Evolutionary conservation across 208 protist species (phyloP).

Genomic region (Naegleria fowleri): DNA sequence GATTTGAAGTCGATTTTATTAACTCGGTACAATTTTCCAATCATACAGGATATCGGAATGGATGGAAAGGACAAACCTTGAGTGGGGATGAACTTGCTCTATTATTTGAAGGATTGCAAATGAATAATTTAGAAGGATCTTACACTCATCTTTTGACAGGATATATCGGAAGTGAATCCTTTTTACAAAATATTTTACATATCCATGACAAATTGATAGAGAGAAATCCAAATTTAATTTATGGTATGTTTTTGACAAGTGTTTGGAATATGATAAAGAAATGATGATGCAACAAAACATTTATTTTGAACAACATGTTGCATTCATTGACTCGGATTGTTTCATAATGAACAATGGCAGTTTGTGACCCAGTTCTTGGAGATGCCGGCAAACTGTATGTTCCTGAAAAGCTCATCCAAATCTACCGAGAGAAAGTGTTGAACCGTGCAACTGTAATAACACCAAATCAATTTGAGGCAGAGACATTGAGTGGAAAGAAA

Average conservation of each 20-base stretch:
- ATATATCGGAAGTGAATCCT: conserved; percentile 80
- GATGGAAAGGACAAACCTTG: conserved; percentile 74
- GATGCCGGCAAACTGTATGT: conserved; percentile 87
- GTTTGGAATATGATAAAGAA: not conserved
- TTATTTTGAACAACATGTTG: no score
- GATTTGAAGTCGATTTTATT: conserved; percentile 84
- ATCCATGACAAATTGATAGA: conserved; percentile 61
- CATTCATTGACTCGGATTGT: conserved; percentile 12
- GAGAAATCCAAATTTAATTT: conserved; percentile 45
- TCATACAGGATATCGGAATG: conserved; percentile 80
- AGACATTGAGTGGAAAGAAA: conserved; percentile 57
- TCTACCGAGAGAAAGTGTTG: conserved; percentile 72
- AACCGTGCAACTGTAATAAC: conserved; percentile 66
- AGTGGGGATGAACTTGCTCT: conserved; percentile 60
- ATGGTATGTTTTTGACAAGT: conserved; percentile 33
- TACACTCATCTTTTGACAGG: conserved; percentile 84
- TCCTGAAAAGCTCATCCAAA: conserved; percentile 69
- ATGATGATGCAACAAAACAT: no score
- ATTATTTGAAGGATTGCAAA: conserved; percentile 71
- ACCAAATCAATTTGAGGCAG: conserved; percentile 88
- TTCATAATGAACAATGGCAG: conserved; percentile 40
- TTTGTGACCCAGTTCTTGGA: conserved; percentile 90
- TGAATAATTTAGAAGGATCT: conserved; percentile 63
- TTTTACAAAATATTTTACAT: conserved; percentile 57
- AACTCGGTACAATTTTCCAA: conserved; percentile 90